phyloP scores from a whole-genome alignment of 805 yeast genomes.

The Pichia gijzeniarum region DNA sequence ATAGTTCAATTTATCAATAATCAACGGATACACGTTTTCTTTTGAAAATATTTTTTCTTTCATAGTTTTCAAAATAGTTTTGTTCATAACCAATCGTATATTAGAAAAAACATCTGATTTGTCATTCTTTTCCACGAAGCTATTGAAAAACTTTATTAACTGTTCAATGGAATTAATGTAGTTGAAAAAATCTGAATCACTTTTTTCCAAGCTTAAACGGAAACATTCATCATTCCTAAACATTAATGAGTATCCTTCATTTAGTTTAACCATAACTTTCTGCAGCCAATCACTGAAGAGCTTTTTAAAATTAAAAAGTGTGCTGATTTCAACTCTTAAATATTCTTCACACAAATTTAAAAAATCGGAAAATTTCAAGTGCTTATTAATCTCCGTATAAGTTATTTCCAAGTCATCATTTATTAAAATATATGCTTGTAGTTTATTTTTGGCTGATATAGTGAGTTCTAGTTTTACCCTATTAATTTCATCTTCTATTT shows the following conservation, averaged over 20 bases:
- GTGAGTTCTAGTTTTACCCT: constrained; percentile 5
- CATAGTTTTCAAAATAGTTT: constrained; percentile 17
- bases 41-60: constrained; percentile 21
- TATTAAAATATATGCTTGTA: constrained; percentile 13
- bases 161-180: constrained; percentile 18
- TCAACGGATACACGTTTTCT: constrained; percentile 22
- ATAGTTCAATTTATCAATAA: constrained; percentile 19
- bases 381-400: constrained; percentile 11
- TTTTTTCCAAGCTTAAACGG: constrained; percentile 3
- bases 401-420: constrained; percentile 12
- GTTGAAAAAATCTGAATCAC: not conserved
- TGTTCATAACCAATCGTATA: constrained; percentile 17
- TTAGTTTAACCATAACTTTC: constrained; percentile 14
- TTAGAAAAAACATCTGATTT: constrained; percentile 12
- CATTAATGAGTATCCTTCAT: constrained; percentile 9
- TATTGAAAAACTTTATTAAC: constrained; percentile 21
- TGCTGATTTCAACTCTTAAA: constrained; percentile 1
- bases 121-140: constrained; percentile 6
- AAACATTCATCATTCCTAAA: constrained; percentile 9
- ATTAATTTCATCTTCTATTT: constrained; percentile 12
- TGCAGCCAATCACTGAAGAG: constrained; percentile 21
- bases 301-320: constrained; percentile 21
- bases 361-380: constrained; percentile 16
- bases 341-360: constrained; percentile 14
- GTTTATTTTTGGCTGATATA: constrained; percentile 8